Evolutionary conservation across 768 basidiomycete genomes (phyloP).

Genomic region (Boletus rufocinnamomeus): DNA sequence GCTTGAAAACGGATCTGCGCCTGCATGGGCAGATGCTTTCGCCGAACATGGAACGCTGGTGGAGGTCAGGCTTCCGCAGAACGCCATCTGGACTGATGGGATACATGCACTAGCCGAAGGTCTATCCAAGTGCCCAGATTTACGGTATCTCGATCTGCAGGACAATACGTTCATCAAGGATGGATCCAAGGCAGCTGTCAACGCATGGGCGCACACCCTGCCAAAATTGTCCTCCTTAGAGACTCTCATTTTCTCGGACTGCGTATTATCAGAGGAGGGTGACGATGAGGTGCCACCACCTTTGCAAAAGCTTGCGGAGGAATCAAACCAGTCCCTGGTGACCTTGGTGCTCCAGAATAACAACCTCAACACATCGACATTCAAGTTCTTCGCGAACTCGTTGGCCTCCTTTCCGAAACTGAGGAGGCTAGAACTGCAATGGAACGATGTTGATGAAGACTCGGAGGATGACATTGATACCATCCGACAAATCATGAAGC

Average conservation of each 20-base stretch:
- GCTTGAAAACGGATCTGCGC: conserved; percentile 87
- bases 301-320: conserved; percentile 58
- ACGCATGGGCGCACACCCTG: conserved; percentile 66
- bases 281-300: conserved; percentile 78
- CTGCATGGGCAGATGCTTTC: conserved; percentile 85
- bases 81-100: conserved; percentile 94
- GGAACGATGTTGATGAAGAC: conserved; percentile 85
- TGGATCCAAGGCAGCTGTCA: conserved; percentile 56
- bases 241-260: conserved; percentile 90
- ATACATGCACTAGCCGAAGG: conserved; percentile 78
- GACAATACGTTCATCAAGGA: conserved; percentile 83
- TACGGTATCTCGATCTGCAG: conserved; percentile 86
- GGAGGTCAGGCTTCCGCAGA: conserved; percentile 95
- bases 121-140: conserved; percentile 60
- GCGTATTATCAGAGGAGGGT: conserved; percentile 70
- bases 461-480: conserved; percentile 57
- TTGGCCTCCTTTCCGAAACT: conserved; percentile 64
- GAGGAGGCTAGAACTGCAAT: conserved; percentile 79
- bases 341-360: conserved; percentile 88
- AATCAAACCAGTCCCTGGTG: conserved; percentile 74
- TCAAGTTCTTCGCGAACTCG: conserved; percentile 64
- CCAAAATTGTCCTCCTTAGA: conserved; percentile 68
- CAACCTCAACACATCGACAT: conserved; percentile 74
- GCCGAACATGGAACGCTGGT: conserved; percentile 76
- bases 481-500: conserved; percentile 55